Conservation (phyloP, 768 basidiomycete genomes). For the Dacryopinax primogenitus region DNA sequence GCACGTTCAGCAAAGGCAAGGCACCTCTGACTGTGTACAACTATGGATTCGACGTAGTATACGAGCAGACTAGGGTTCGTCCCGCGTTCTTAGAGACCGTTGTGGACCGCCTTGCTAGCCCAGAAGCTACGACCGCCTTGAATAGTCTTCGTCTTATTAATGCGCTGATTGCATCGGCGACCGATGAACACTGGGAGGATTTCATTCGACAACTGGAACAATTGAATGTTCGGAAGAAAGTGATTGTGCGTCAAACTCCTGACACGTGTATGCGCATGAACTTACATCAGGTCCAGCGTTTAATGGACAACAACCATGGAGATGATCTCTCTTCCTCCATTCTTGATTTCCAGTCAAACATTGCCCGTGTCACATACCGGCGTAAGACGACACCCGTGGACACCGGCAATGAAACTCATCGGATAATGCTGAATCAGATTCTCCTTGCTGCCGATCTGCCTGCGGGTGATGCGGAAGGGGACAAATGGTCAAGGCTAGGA, state of each 20-base stretch:
- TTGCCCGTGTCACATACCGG: constrained; percentile 62
- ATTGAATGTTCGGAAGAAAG: constrained; percentile 66
- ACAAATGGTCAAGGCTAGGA: constrained; percentile 66
- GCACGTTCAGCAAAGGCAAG: constrained; percentile 31
- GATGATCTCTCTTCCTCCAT: constrained; percentile 75
- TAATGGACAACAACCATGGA: constrained; percentile 70
- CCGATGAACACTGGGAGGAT: constrained; percentile 62
- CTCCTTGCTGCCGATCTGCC: constrained; percentile 51
- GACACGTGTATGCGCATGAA: constrained; percentile 12
- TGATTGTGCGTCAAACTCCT: constrained; percentile 44
- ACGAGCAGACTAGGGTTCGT: constrained; percentile 67
- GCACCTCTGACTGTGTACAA: constrained; percentile 44
- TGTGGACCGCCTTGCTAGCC: constrained; percentile 63
- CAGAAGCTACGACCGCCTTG: constrained; percentile 73
- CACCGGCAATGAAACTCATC: constrained; percentile 32
- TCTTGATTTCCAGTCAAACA: constrained; percentile 77
- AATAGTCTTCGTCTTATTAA: constrained; percentile 87
- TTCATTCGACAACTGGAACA: constrained; percentile 63
- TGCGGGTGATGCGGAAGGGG: constrained; percentile 34
- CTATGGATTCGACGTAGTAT: constrained; percentile 75
- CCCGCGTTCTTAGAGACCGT: constrained; percentile 63
- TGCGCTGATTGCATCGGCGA: constrained; percentile 67
- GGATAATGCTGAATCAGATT: constrained; percentile 45
- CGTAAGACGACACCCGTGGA: constrained; percentile 72
- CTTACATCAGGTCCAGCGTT: constrained; percentile 36